Evolutionary conservation across 768 basidiomycete species (phyloP).

Genomic region (Mycena crocata): DNA sequence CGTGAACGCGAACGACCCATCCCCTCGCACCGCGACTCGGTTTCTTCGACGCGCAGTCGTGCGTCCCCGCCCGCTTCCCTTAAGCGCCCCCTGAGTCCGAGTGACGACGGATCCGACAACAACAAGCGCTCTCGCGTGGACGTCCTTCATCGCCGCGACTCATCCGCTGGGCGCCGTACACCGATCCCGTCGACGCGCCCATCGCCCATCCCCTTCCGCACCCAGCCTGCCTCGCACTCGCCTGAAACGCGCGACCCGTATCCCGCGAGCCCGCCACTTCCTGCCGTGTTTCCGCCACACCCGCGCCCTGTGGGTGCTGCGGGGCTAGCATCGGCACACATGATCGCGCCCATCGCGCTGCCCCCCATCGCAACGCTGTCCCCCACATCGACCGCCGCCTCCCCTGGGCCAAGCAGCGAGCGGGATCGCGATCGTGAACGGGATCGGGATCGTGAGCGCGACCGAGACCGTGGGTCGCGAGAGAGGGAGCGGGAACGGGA

Average conservation of each 20-base stretch:
- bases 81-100: conserved; percentile 79
- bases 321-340: conserved; percentile 52
- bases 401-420: conserved; percentile 55
- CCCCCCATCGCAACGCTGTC: conserved; percentile 80
- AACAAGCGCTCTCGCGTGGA: conserved; percentile 77
- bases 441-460: conserved; percentile 42
- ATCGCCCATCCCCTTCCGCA: conserved; percentile 80
- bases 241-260: conserved; percentile 72
- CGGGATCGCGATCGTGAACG: conserved; percentile 36
- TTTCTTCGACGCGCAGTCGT: conserved; percentile 74
- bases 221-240: conserved; percentile 75
- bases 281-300: conserved; percentile 76
- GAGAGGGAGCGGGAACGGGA: conserved; percentile 43
- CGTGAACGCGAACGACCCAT: conserved; percentile 57
- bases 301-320: conserved; percentile 74
- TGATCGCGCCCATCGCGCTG: conserved; percentile 57
- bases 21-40: conserved; percentile 70
- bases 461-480: conserved; percentile 5
- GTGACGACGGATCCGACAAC: conserved; percentile 64
- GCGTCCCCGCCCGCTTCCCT: conserved; percentile 68
- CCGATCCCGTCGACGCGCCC: conserved; percentile 72
- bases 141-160: conserved; percentile 58
- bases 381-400: conserved; percentile 67
- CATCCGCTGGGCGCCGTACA: conserved; percentile 64
- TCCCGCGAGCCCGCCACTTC: conserved; percentile 66